Evolutionary conservation across 768 basidiomycete genomes (phyloP).

Genomic region (Boletus sp.): DNA sequence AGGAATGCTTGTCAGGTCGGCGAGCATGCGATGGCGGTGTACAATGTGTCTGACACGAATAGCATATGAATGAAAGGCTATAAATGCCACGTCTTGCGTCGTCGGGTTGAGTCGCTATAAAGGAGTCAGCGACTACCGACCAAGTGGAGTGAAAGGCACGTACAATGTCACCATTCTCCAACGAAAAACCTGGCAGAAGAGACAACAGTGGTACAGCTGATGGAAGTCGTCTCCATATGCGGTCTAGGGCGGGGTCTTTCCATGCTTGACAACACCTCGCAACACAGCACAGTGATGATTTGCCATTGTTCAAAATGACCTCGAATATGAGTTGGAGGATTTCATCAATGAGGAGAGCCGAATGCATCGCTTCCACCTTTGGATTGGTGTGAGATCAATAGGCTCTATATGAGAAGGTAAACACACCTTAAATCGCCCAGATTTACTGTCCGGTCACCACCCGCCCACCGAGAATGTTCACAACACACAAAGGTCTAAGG

Average conservation of each 20-base stretch:
- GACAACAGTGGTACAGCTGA: conserved; percentile 42
- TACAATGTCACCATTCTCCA: conserved; percentile 13
- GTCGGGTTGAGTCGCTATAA: conserved; percentile 11
- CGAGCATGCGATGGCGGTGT: conserved; percentile 18
- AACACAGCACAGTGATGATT: conserved; percentile 32
- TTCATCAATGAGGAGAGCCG: conserved; percentile 48
- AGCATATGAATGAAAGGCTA: conserved; percentile 22
- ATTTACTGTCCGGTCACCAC: not conserved
- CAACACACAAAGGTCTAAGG: not conserved
- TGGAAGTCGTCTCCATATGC: conserved; percentile 42
- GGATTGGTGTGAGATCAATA: not conserved
- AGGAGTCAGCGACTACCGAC: not conserved
- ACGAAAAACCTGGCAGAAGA: conserved; percentile 28
- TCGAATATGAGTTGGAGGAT: conserved; percentile 44
- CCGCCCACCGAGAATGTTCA: not conserved
- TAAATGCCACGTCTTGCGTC: not conserved
- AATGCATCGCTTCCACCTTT: conserved; percentile 37
- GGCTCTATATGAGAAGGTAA: not conserved
- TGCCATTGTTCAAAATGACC: conserved; percentile 29
- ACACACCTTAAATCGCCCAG: conserved; percentile 5
- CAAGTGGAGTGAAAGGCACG: not conserved
- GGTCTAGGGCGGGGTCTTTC: conserved; percentile 48
- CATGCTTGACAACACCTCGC: conserved; percentile 46
- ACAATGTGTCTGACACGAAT: conserved; percentile 24
- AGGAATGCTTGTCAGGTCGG: conserved; percentile 4